phyloP scores from a whole-genome alignment of 768 basidiomycete species.

The Rhodotorula diobovata region DNA sequence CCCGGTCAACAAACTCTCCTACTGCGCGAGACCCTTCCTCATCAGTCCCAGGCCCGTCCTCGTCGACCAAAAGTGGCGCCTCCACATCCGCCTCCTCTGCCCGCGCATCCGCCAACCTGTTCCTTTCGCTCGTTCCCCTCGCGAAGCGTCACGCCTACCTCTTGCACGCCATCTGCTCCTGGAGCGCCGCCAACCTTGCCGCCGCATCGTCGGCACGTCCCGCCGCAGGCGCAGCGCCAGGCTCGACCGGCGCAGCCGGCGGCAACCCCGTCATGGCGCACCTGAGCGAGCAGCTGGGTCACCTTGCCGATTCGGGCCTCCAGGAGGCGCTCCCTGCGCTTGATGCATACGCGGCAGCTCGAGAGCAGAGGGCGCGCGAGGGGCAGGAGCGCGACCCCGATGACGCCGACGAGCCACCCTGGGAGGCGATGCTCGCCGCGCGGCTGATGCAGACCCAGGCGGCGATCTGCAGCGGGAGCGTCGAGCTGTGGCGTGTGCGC shows the following conservation, averaged over 20 bases:
- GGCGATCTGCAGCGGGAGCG: conserved; percentile 21
- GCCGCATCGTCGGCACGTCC: not conserved
- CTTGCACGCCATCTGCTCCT: conserved; percentile 21
- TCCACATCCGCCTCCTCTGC: not conserved
- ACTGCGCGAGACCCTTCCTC: too few relatives aligned
- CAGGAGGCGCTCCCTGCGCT: not conserved
- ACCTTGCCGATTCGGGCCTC: not conserved
- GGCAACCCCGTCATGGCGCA: conserved; percentile 17
- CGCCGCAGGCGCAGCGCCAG: not conserved
- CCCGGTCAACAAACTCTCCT: not conserved
- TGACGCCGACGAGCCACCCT: not conserved
- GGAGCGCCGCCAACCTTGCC: conserved; percentile 28
- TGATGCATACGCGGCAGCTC: not conserved
- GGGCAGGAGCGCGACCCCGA: too few relatives aligned
- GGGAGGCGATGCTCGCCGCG: conserved; percentile 19
- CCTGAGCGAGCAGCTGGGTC: conserved; percentile 19
- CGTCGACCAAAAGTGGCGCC: too few relatives aligned
- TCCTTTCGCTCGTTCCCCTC: conserved; percentile 31
- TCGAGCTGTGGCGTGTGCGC: conserved; percentile 17
- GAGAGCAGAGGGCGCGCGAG: too few relatives aligned
- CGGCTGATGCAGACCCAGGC: conserved; percentile 11
- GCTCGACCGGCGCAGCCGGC: not conserved
- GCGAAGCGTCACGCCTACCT: conserved; percentile 13
- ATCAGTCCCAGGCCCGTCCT: too few relatives aligned
- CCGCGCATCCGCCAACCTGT: conserved; percentile 18